Base-by-base conservation (phyloP, 106 monocot genomes). In the Amphibolis antarctica region DNA sequence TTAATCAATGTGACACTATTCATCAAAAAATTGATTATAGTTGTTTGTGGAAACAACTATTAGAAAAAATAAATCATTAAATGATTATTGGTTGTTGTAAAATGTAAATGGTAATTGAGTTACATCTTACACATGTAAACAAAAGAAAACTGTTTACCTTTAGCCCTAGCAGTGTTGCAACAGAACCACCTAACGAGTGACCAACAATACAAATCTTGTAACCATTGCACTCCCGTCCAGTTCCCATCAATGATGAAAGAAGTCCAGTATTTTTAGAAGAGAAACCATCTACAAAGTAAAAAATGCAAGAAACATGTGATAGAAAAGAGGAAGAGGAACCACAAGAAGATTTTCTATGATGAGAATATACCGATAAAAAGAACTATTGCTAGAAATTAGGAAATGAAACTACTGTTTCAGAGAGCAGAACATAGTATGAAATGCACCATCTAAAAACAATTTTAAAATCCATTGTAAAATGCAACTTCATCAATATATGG, bases 181-280 rank as follows among this genome's bases (percentile, higher is more conserved):
- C 81, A 74, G 94, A 74, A 51, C 89, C 94, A 55, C 94, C 94
- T 69, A 96, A 84, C 59, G 94, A 96, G 76, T 96, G 94, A 9
- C 94, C 94, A 22, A 89, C 83, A 71, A 96, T 76, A 60, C 71
- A 69, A 71, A 96, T 45, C 74, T 75, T 80, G 71, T 96, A 96
- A 66, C 89, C 86, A 55, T 84, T 69, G 53, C 86, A 96, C 64
- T 96, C 84, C 71, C 78, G 74, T 52, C 83, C 89, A 61, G 15
- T 44, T 64, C 84, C 83, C 79, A 96, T 55, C 77, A 96, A 76
- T 23, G 89, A 76, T 65, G 89, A 80, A 63, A 96, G 89, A 61
- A 89, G 84, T n/a, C 94, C 89, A 63, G 55, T 26, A 17, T 14
- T 70, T 77, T 74, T 46, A 67, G 80, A 74, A 53, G 64, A 17